Conservation (phyloP, 2,329 filamentous ascomycete genomes). For the Tolypocladium sp. region DNA sequence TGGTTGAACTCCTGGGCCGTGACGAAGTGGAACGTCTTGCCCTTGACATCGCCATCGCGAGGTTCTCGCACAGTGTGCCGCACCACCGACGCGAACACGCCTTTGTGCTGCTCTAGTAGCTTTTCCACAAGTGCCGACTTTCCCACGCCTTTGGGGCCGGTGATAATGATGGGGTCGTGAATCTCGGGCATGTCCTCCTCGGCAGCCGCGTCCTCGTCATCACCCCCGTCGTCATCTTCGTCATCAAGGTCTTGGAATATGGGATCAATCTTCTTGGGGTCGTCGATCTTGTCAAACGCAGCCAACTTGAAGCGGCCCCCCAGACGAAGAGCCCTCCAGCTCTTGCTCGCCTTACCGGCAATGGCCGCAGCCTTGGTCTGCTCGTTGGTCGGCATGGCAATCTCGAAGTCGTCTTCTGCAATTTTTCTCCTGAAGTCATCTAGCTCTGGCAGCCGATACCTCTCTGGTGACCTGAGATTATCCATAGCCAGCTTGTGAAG, state of each 20-base stretch:
- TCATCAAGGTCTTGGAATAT: slow-evolving; percentile 44
- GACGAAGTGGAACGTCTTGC: slow-evolving; percentile 47
- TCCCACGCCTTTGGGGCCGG: slow-evolving; percentile 52
- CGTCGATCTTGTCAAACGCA: slow-evolving; percentile 80
- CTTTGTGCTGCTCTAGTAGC: slow-evolving; percentile 54
- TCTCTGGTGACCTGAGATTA: slow-evolving; percentile 55
- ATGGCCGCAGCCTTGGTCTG: slow-evolving; percentile 45
- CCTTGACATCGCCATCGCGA: slow-evolving; percentile 40
- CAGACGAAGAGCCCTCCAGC: slow-evolving; percentile 80
- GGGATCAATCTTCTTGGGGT: slow-evolving; percentile 59
- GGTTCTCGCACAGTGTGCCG: slow-evolving; percentile 45
- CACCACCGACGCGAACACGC: slow-evolving; percentile 52
- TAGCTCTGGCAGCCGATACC: slow-evolving; percentile 61
- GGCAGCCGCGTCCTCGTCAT: slow-evolving; percentile 20
- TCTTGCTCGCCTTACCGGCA: slow-evolving; percentile 76
- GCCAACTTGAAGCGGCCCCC: slow-evolving; percentile 65
- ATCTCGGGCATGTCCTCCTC: slow-evolving; percentile 36
- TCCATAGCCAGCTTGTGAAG: slow-evolving; percentile 52
- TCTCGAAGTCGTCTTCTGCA: slow-evolving; percentile 72
- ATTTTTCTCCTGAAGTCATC: slow-evolving; percentile 66
- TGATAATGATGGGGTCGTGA: slow-evolving; percentile 53
- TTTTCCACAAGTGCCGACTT: slow-evolving; percentile 55
- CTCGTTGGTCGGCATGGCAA: slow-evolving; percentile 67
- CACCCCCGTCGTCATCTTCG: slow-evolving; percentile 21
- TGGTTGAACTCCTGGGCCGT: slow-evolving; percentile 44